Percentiles rank a stretch among this genome's conserved stretches.
Conservation (phyloP, 176 grass and related monocot genomes). For the Thinopyrum elongatum region DNA sequence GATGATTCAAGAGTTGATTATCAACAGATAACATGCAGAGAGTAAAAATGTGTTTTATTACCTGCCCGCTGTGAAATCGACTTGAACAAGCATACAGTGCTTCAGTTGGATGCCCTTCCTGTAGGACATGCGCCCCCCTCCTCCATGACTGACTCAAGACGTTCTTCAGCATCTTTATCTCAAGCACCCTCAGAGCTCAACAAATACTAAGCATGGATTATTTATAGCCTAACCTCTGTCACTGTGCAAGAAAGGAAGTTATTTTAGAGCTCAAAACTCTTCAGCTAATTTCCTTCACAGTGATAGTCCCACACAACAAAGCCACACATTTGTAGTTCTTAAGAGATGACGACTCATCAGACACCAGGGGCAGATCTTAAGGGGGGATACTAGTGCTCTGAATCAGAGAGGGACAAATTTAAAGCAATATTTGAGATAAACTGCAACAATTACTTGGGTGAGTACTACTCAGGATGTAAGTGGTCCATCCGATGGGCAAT, state of each 20-base stretch:
- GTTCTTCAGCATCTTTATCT: slow-evolving; percentile 44
- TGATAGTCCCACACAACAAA: background rate
- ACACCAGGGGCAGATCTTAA: background rate
- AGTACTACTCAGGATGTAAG: too few relatives aligned
- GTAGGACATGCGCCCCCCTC: slow-evolving; percentile 27
- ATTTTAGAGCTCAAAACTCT: background rate
- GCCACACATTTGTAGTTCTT: background rate
- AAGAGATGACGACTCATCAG: background rate
- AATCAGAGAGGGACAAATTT: too few relatives aligned
- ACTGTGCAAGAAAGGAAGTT: background rate
- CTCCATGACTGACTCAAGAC: slow-evolving; percentile 45
- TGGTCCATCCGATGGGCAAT: too few relatives aligned
- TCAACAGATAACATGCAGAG: background rate
- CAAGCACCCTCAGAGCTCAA: background rate
- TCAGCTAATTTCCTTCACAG: background rate
- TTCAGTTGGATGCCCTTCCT: background rate
- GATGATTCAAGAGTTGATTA: background rate
- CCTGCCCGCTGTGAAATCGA: slow-evolving; percentile 49
- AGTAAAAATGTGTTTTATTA: background rate
- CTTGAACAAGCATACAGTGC: slow-evolving; percentile 38
- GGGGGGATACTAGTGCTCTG: too few relatives aligned
- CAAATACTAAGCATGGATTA: background rate
- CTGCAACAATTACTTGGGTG: too few relatives aligned
- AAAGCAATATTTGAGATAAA: too few relatives aligned
- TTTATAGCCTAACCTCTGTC: background rate